Conservation (phyloP, 192 early-diverging fungal species). For the Podochytrium sp. region DNA sequence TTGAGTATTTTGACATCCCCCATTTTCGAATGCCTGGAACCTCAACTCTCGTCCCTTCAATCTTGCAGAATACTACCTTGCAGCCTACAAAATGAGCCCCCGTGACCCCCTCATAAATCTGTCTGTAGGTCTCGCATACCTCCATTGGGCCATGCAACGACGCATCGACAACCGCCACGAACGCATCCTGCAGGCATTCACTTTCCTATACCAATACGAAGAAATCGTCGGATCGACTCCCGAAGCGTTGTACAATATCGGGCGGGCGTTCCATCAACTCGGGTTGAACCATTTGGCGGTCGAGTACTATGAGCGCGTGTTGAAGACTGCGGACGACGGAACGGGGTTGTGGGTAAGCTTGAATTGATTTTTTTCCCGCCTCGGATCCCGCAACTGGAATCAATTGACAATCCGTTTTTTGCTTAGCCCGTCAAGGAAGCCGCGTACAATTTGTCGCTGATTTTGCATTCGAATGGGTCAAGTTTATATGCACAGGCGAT, state of each 20-base stretch:
- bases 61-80: constrained; percentile 54
- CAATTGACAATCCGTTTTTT: constrained; percentile 12
- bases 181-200: constrained; percentile 65
- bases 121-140: constrained; percentile 60
- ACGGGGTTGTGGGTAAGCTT: not conserved
- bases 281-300: constrained; percentile 78
- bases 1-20: constrained; percentile 44
- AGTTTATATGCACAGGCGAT: constrained; percentile 70
- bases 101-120: constrained; percentile 70
- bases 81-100: constrained; percentile 63
- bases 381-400: not conserved
- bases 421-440: constrained; percentile 68
- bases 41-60: not conserved
- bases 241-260: constrained; percentile 86
- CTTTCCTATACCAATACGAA: constrained; percentile 67
- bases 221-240: constrained; percentile 48
- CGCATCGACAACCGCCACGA: constrained; percentile 72
- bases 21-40: not conserved
- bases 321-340: constrained; percentile 42
- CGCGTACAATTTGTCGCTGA: constrained; percentile 87
- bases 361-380: not conserved
- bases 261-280: constrained; percentile 87
- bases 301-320: constrained; percentile 81
- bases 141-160: constrained; percentile 72
- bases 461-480: constrained; percentile 79